Base-by-base conservation (phyloP, 1,284 basidiomycete genomes). In the Cutaneotrichosporon sp. region DNA sequence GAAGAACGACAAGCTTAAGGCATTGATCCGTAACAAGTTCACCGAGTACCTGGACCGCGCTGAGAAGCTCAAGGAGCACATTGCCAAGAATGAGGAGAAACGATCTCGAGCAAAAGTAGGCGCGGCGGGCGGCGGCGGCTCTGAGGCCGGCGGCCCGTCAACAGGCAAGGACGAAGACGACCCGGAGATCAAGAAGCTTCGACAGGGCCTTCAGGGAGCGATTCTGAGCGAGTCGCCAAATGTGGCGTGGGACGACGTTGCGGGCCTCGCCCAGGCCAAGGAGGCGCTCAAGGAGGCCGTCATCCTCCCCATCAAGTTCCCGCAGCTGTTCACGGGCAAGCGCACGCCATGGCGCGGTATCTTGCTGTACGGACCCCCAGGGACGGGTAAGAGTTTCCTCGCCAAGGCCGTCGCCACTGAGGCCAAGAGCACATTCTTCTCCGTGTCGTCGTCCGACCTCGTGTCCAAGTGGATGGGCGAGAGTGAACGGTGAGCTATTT, bases 381-480 rank as follows among this genome's bases (percentile, higher is more conserved):
- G 94, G 18, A 93, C 94, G n/a, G 91, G 94, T 57, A 97, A 83
- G 70, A 91, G 89, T 61, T 98, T 89, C 79, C 86, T 99, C 50
- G 96, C 96, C 2, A 99, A 99, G 81, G 96, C 97, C 0, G 96
- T 99, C 49, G 97, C 96, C 26, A 99, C 96, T 21, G 96, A 99
- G 81, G 93, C 96, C 64, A 98, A 99, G 83, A 92, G 92, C 77
- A 98, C 96, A 18, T 99, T 99, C 85, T 99, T 97, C 83, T 93
- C 90, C 71, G 93, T 99, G 66, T 93, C 90, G 73, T 94, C 91
- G 58, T 90, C 89, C 79, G 97, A 99, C 77, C 84, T 99, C 60
- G 97, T 99, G 63, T 96, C 92, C 81, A 99, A 99, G 81, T 99
- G 96, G 96, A 97, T 98, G 84, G 96, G 96, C 70, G 96, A 99